Percentiles rank a stretch among this genome's conserved stretches.
These are phyloP conservation scores for Pseudogymnoascus destructans DNA, from an alignment of 2,329 filamentous ascomycete species.

Conservation along the genomic window DNA sequence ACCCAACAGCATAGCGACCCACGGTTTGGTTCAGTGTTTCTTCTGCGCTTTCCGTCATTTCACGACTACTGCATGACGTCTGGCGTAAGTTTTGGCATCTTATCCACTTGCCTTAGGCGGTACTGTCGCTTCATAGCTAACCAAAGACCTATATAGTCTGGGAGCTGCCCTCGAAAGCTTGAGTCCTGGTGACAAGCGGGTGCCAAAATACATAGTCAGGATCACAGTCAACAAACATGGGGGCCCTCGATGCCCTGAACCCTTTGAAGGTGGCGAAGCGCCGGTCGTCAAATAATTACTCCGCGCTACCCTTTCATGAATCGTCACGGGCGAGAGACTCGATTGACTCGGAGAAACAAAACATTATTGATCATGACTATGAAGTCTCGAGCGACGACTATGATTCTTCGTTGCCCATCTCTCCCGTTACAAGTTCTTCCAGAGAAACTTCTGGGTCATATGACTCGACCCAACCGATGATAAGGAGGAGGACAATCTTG, in stretches of 20 bases:
- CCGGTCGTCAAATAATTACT: constrained; percentile 20
- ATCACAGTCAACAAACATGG: constrained; percentile 29
- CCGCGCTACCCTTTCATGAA: constrained; percentile 11
- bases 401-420: constrained; percentile 27
- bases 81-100: constrained; percentile 1
- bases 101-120: not conserved
- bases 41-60: constrained; percentile 3
- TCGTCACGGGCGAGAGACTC: constrained; percentile 10
- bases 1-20: constrained; percentile 5
- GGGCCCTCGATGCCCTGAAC: constrained; percentile 34
- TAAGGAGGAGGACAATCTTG: constrained; percentile 15
- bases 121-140: not conserved
- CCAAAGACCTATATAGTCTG: constrained; percentile 6
- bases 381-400: constrained; percentile 36
- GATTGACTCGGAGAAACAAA: constrained; percentile 23
- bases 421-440: constrained; percentile 20
- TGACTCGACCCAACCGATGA: constrained; percentile 22
- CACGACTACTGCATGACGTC: constrained; percentile 1
- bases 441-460: constrained; percentile 24
- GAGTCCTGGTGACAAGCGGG: constrained; percentile 3
- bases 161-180: not conserved
- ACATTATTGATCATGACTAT: constrained; percentile 20
- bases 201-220: not conserved
- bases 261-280: constrained; percentile 28
- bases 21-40: not conserved